phyloP scores from a whole-genome alignment of 768 basidiomycete genomes.

The Lentinula guzmanii region DNA sequence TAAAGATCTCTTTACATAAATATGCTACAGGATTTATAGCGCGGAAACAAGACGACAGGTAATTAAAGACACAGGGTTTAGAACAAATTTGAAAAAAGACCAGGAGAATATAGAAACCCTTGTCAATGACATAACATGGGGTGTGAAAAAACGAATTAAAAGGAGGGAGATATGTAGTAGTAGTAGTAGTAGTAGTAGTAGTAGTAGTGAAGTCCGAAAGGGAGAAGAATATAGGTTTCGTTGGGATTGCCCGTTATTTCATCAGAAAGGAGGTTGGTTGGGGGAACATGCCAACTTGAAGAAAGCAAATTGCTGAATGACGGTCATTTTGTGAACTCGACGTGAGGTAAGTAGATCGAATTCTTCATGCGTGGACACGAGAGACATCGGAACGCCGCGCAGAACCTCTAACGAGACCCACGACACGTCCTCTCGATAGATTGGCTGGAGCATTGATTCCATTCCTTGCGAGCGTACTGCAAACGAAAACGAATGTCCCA shows the following conservation, averaged over 20 bases:
- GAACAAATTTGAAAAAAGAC: background rate
- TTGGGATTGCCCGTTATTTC: background rate
- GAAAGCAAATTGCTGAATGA: background rate
- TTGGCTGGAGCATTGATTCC: constrained; percentile 7
- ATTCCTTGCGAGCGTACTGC: constrained; percentile 15
- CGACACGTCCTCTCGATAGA: background rate
- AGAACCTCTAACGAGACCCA: background rate
- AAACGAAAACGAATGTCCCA: background rate
- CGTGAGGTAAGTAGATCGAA: too few species aligned
- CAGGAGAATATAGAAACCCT: background rate
- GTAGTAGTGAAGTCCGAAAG: background rate
- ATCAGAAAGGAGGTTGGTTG: background rate
- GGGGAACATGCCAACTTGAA: background rate
- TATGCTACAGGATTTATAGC: background rate
- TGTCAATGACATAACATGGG: background rate
- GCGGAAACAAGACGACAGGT: background rate
- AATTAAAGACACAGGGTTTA: background rate
- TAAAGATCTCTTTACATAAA: background rate
- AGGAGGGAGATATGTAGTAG: too few species aligned
- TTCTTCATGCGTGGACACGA: background rate
- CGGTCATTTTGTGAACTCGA: background rate
- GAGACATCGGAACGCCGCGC: background rate
- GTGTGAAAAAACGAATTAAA: background rate
- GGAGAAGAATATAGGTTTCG: constrained; percentile 2
- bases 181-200: too few species aligned